Evolutionary conservation across 106 monocot genomes (phyloP).

Genomic region (Platanthera zijinensis): DNA sequence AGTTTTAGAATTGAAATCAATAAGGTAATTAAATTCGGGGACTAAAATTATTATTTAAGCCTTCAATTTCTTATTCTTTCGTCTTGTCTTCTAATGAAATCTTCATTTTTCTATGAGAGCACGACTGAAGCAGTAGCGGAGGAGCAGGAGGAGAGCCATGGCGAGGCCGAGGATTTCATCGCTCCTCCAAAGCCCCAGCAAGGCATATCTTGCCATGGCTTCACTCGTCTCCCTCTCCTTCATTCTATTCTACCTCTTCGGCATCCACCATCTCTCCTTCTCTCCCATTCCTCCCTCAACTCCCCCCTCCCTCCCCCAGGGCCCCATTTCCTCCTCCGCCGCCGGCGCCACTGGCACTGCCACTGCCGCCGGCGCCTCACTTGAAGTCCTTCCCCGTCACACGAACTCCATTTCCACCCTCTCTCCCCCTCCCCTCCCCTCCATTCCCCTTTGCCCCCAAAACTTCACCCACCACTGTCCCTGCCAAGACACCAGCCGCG

Average conservation of each 20-base stretch:
- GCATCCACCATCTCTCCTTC: slow-evolving; percentile 20
- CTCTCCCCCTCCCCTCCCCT: slow-evolving; percentile 13
- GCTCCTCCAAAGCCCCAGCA: slow-evolving; percentile 15
- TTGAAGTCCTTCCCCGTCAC: slow-evolving; percentile 31
- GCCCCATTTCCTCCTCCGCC: slow-evolving; percentile 1
- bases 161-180: not conserved
- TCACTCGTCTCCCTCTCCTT: slow-evolving; percentile 20
- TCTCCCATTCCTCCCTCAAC: slow-evolving; percentile 5
- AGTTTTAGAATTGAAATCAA: too few relatives aligned
- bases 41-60: too few relatives aligned
- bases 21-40: too few relatives aligned
- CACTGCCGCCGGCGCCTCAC: not conserved
- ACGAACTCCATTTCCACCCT: slow-evolving; percentile 10
- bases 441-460: slow-evolving; percentile 35
- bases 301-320: not conserved
- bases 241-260: slow-evolving; percentile 32
- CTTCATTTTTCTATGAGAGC: too few relatives aligned
- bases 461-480: slow-evolving; percentile 80
- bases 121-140: too few relatives aligned
- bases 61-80: too few relatives aligned
- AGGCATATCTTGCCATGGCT: slow-evolving; percentile 16
- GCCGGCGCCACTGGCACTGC: not conserved
- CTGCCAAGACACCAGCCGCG: slow-evolving; percentile 64
- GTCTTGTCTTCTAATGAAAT: too few relatives aligned
- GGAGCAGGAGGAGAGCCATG: not conserved